Evolutionary conservation across 1,284 basidiomycete species (phyloP).

Genomic region (Hypsizygus ulmarius): DNA sequence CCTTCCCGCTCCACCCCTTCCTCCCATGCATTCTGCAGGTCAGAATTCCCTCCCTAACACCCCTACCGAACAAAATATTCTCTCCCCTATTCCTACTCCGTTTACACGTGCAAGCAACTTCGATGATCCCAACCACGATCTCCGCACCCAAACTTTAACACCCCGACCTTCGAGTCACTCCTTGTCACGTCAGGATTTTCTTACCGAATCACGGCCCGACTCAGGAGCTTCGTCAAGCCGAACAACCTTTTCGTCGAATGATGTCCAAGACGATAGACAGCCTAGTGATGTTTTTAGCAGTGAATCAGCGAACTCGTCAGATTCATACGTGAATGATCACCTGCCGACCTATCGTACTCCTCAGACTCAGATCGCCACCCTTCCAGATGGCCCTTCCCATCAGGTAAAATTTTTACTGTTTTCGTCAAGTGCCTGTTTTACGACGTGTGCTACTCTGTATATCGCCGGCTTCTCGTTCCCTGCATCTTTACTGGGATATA

Average conservation of each 20-base stretch:
- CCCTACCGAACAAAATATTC: slow-evolving; percentile 2
- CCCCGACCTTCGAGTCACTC: slow-evolving; percentile 10
- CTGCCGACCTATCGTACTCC: neutral
- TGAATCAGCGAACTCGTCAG: neutral
- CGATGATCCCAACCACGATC: slow-evolving; percentile 4
- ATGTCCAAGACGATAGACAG: slow-evolving; percentile 1
- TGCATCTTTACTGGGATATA: too few species aligned
- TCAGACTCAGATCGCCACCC: neutral
- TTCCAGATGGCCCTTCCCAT: slow-evolving; percentile 3
- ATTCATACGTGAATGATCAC: too few species aligned
- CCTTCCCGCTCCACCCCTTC: slow-evolving; percentile 2
- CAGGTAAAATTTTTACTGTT: slow-evolving; percentile 7
- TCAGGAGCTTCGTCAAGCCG: slow-evolving; percentile 9
- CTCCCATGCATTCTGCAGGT: neutral
- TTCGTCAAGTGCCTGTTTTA: neutral
- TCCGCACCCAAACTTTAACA: slow-evolving; percentile 9
- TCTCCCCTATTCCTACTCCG: slow-evolving; percentile 6
- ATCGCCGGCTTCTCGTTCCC: neutral
- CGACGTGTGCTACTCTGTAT: neutral
- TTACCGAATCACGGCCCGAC: slow-evolving; percentile 2
- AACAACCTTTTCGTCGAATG: slow-evolving; percentile 5
- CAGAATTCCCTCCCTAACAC: slow-evolving; percentile 3
- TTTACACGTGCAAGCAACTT: neutral
- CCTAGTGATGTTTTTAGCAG: neutral
- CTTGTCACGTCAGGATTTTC: slow-evolving; percentile 11